A percentile compares a stretch with the other conserved stretches of the same genome.
These are phyloP conservation scores for Pyrus bretschneideri DNA, from an alignment of 306 rosid species.

Conservation along the genomic window DNA sequence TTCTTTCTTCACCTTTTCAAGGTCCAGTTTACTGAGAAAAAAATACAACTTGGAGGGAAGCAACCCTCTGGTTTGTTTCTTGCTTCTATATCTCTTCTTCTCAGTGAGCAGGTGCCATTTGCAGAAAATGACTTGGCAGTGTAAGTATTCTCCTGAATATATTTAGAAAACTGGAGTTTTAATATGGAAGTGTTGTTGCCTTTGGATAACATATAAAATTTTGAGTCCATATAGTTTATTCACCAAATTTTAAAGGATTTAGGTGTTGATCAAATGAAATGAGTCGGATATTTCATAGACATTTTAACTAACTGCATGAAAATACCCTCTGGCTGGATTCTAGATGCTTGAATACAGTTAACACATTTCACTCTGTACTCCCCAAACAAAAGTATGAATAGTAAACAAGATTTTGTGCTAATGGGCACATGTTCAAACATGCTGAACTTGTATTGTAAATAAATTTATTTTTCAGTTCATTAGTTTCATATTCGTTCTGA, in stretches of 20 bases:
- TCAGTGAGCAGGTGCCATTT: slow-evolving; percentile 82
- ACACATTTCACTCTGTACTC: background rate
- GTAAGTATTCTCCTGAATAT: slow-evolving; percentile 50
- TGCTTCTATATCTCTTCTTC: slow-evolving; percentile 68
- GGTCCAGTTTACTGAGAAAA: slow-evolving; percentile 69
- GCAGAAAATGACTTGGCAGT: slow-evolving; percentile 50
- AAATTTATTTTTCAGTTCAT: background rate
- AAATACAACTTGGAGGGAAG: slow-evolving; percentile 77
- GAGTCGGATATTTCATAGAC: background rate
- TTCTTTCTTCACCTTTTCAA: slow-evolving; percentile 88
- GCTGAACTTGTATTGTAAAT: background rate
- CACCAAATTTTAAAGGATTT: background rate
- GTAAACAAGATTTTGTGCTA: background rate
- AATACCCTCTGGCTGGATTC: background rate
- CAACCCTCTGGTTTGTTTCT: slow-evolving; percentile 80
- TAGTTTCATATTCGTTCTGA: background rate
- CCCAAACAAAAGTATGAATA: background rate
- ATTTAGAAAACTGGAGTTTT: slow-evolving; percentile 4
- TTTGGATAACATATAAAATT: background rate
- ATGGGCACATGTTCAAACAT: background rate
- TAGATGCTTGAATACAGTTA: background rate
- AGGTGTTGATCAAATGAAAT: background rate
- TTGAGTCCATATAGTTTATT: background rate
- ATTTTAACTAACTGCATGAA: background rate
- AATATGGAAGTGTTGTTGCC: background rate